These are phyloP conservation scores for Hemileccinum rubropunctum DNA, from an alignment of 768 basidiomycete species.

Conservation along the genomic window DNA sequence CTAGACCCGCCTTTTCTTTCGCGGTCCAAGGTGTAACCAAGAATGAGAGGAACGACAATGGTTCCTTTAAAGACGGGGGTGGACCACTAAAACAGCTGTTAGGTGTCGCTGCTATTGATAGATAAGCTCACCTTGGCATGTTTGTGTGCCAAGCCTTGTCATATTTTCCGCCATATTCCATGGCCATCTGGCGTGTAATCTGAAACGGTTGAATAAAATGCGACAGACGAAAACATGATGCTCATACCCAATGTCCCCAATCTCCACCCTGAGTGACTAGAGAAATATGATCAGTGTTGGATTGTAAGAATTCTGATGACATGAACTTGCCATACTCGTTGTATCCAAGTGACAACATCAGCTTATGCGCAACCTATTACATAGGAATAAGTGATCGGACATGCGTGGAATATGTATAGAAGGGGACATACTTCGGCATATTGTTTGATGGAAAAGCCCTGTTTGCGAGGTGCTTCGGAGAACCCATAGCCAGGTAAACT, in stretches of 20 bases:
- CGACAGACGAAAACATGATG: background rate
- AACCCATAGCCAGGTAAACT: slow-evolving; percentile 64
- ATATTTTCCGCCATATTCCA: slow-evolving; percentile 38
- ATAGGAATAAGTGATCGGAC: slow-evolving; percentile 1
- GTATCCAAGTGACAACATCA: slow-evolving; percentile 50
- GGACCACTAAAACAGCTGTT: slow-evolving; percentile 12
- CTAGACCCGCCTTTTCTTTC: slow-evolving; percentile 25
- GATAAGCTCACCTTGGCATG: slow-evolving; percentile 36
- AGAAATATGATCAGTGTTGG: background rate
- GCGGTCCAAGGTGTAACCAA: slow-evolving; percentile 28
- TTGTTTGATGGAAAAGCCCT: slow-evolving; percentile 48
- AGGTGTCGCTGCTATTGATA: background rate
- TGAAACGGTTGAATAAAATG: slow-evolving; percentile 9
- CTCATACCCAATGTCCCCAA: slow-evolving; percentile 40
- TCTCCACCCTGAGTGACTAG: slow-evolving; percentile 50
- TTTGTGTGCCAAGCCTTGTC: slow-evolving; percentile 55
- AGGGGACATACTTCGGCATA: slow-evolving; percentile 48
- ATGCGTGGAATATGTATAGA: no score
- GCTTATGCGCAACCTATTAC: slow-evolving; percentile 43
- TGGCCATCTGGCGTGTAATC: slow-evolving; percentile 36
- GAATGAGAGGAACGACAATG: slow-evolving; percentile 28
- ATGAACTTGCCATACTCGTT: slow-evolving; percentile 41
- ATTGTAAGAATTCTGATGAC: background rate
- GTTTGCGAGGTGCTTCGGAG: slow-evolving; percentile 52
- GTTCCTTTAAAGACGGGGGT: slow-evolving; percentile 24